Evolutionary conservation across 1,139 yeast genomes (phyloP).

Genomic region (Candida sojae): DNA sequence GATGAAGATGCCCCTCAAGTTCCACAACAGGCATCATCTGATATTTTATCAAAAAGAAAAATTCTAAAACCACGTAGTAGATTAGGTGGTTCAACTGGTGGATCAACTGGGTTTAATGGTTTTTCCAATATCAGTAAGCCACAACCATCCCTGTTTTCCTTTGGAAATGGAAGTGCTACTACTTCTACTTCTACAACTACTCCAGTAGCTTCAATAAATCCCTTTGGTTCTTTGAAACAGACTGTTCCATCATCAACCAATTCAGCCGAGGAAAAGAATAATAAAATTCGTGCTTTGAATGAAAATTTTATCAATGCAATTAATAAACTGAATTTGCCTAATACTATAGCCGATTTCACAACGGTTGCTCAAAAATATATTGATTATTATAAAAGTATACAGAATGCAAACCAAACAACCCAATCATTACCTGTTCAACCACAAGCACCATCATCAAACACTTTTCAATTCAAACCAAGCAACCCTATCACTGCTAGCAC

Average conservation of each 20-base stretch:
- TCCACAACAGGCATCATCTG: constrained; percentile 53
- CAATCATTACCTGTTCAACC: not conserved
- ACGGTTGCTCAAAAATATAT: constrained; percentile 61
- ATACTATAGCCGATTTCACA: constrained; percentile 60
- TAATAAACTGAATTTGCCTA: constrained; percentile 38
- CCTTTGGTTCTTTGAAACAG: constrained; percentile 3
- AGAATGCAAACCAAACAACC: constrained; percentile 11
- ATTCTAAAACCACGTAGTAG: constrained; percentile 57
- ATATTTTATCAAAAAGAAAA: constrained; percentile 68
- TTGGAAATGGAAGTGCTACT: constrained; percentile 2
- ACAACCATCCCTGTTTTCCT: not conserved
- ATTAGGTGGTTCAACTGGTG: constrained; percentile 9
- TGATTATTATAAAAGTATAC: constrained; percentile 50
- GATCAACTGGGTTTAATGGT: constrained; percentile 12
- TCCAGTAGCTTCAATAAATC: constrained; percentile 1
- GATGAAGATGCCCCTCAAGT: constrained; percentile 26
- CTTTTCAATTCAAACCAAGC: constrained; percentile 8
- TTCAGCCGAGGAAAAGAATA: constrained; percentile 23
- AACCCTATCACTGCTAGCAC: not conserved
- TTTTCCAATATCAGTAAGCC: constrained; percentile 4
- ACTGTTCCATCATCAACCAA: not conserved
- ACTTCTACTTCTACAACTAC: not conserved
- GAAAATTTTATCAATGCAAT: constrained; percentile 59
- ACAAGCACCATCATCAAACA: constrained; percentile 2
- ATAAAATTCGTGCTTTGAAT: constrained; percentile 67